These are phyloP conservation scores for Aureobasidium mangrovei DNA, from an alignment of 2,329 filamentous ascomycete species.

Conservation along the genomic window DNA sequence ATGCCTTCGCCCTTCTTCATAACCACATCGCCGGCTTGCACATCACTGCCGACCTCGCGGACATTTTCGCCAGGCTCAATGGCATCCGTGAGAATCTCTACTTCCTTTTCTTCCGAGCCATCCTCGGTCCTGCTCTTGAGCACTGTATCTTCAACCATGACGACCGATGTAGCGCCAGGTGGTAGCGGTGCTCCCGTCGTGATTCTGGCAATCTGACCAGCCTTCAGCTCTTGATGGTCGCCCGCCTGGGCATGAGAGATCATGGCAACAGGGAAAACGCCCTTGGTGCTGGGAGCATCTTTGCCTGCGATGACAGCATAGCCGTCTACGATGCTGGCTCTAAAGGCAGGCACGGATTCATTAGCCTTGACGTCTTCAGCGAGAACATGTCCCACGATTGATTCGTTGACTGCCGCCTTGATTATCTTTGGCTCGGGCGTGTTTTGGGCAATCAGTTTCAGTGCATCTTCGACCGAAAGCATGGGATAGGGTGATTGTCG, in stretches of 20 bases:
- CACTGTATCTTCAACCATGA: constrained; percentile 93
- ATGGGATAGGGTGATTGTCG: constrained; percentile 87
- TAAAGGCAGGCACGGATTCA: constrained; percentile 84
- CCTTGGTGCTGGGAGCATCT: constrained; percentile 56
- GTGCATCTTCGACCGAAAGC: constrained; percentile 74
- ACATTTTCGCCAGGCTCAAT: constrained; percentile 78
- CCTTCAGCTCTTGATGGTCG: constrained; percentile 53
- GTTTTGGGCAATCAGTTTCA: constrained; percentile 61
- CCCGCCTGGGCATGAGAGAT: constrained; percentile 78
- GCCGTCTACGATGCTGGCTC: constrained; percentile 93
- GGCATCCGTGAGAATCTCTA: constrained; percentile 74
- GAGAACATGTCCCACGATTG: constrained; percentile 66
- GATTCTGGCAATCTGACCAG: constrained; percentile 76
- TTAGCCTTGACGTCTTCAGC: constrained; percentile 71
- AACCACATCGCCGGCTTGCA: constrained; percentile 59
- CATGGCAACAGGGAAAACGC: constrained; percentile 75
- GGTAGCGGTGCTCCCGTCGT: constrained; percentile 92
- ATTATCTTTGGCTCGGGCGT: constrained; percentile 56
- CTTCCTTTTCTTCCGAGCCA: constrained; percentile 72
- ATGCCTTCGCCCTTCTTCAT: constrained; percentile 73
- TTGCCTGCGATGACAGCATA: constrained; percentile 67
- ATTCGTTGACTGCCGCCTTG: constrained; percentile 52
- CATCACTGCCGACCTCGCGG: constrained; percentile 82
- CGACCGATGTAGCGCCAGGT: constrained; percentile 77
- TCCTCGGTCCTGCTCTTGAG: constrained; percentile 69